Evolutionary conservation across 441 rosid genomes (phyloP), one percentile per base, ranked within the genome.

Genomic region (Euphorbia schlechtendalii): DNA sequence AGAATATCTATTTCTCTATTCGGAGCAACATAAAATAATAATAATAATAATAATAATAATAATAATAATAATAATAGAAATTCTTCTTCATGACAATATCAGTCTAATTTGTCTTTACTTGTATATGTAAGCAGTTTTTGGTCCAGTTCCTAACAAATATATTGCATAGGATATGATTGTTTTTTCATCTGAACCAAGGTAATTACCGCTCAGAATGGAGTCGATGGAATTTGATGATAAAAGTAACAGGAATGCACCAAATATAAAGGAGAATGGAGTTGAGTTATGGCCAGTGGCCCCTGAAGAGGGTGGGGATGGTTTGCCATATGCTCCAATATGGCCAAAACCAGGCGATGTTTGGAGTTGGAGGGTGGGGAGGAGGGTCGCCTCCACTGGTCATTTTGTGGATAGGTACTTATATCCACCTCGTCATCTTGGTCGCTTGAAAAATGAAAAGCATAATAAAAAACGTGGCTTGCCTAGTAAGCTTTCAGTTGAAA

Each of bases 271-370:
- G 40, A 36, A 36, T 36, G 40, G 40, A 36, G 40, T 36, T 9
- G 38, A 63, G 49, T 70, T 83, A 22, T 68, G 36, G 25, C 86
- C 85, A 1, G 90, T 88, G 18, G 71, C 36, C 5, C 81, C 84
- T 0, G 73, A 82, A 52, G 79, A 65, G 32, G 75, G 78, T 38
- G 96, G 98, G 24, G 65, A 73, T 46, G 98, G 96, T 49, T 73
- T 86, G 74, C 96, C 96, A 0, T 89, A 87, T 77, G 96, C 96
- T 61, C 96, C 96, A 51, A 77, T 63, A 10, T 89, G 87, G 86
- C 98, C 96, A 34, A 78, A 72, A 4, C 84, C 80, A 3, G 96
- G 96, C 46, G 94, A 88, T 67, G 79, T 52, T 48, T 89, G 98
- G 94, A 56, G 66, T 22, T 92, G 98, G 98, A 84, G 69, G 54